These are phyloP conservation scores for Passalora sequoiae DNA, from an alignment of 2,329 filamentous ascomycete genomes.

Conservation along the genomic window DNA sequence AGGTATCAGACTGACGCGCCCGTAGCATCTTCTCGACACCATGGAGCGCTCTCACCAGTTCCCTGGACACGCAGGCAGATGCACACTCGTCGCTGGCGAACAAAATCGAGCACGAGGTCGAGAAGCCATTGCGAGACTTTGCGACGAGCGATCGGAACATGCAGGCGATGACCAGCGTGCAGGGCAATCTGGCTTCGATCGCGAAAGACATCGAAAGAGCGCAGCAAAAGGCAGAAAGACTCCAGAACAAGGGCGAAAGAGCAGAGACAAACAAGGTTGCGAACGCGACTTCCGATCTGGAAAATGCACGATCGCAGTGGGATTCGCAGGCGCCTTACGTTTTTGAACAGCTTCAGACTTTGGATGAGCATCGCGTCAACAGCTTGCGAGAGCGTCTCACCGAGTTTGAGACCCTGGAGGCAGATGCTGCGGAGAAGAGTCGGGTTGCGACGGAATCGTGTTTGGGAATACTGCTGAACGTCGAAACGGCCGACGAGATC, in stretches of 20 bases:
- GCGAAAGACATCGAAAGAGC: conserved; percentile 81
- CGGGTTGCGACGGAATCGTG: conserved; percentile 72
- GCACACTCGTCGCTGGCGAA: conserved; percentile 76
- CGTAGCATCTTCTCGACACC: conserved; percentile 79
- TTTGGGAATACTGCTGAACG: conserved; percentile 75
- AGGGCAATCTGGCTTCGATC: conserved; percentile 71
- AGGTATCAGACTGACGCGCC: conserved; percentile 18
- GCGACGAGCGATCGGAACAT: conserved; percentile 66
- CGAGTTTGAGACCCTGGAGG: conserved; percentile 87
- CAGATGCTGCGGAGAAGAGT: conserved; percentile 75
- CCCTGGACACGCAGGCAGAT: conserved; percentile 73
- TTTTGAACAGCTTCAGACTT: conserved; percentile 83
- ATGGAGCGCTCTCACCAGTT: conserved; percentile 81
- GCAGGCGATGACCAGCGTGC: conserved; percentile 72
- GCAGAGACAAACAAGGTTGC: conserved; percentile 73
- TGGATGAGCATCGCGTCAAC: conserved; percentile 85
- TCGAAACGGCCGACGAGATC: conserved; percentile 83
- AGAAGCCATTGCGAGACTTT: conserved; percentile 74
- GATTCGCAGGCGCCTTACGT: conserved; percentile 90
- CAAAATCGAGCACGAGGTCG: conserved; percentile 83
- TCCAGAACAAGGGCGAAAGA: conserved; percentile 71
- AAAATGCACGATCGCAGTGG: conserved; percentile 80
- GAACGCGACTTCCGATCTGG: conserved; percentile 64
- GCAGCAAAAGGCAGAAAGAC: conserved; percentile 79
- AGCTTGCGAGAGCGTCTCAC: conserved; percentile 86